Base-by-base conservation (phyloP, 2,329 filamentous ascomycete species). In the Didymella segeticola region DNA sequence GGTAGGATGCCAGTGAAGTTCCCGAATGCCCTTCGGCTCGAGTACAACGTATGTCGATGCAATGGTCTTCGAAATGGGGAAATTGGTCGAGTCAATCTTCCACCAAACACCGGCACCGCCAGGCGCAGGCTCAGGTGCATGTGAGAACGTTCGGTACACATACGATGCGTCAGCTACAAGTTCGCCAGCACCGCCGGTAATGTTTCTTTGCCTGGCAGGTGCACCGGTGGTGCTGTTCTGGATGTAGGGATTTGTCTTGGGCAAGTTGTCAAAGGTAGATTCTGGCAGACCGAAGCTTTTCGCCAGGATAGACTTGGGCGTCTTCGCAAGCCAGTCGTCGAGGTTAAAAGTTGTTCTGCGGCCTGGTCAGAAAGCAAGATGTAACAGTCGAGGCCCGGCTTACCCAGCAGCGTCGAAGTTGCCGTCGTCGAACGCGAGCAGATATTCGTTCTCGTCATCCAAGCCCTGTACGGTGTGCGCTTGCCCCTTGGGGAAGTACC, bases 1-100 rank as follows among this genome's bases (percentile, higher is more conserved):
- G 64, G 86, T 89, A 1, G 86, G 86, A 68, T 89, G 86, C 87
- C 87, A 89, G 64, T 89, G 86, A 25, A 89, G 75, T 73, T 89
- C 87, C 23, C 87, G 77, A 33, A 90, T 71, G 1, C 80, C 86
- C 31, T 81, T 81, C 0, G 87, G 87, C 73, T 88, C 80, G 9
- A 90, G 77, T 0, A 81, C 83, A 1, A 90, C 85, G 55, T 87
- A 81, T 0, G 85, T 83, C 0, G 86, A 84, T 1, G 87, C 86
- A 43, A 90, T 83, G 0, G 86, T 89, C 61, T 82, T 87, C 26
- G 83, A 79, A 20, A 85, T 80, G 0, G 87, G 87, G 64, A 89
- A 90, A 53, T 87, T 89, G 29, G 80, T 84, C 2, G 83, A 86
- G 65, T 90, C 86, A 33, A 89, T 84, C 68, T 87, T 86, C 53